Evolutionary conservation across 345 rosid genomes (phyloP).

Genomic region (Erysimum cheiranthoides): DNA sequence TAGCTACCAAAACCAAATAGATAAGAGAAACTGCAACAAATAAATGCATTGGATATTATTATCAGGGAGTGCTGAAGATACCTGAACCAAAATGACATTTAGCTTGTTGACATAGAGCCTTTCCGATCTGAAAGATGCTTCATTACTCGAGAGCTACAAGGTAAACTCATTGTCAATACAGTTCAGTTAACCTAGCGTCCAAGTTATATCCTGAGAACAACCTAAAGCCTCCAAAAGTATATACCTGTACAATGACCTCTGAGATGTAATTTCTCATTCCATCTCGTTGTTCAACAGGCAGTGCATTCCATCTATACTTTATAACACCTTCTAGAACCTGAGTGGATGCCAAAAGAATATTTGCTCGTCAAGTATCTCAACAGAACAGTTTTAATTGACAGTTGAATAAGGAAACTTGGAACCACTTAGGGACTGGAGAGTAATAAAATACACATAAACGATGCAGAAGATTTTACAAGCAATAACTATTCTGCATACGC

Average conservation of each 20-base stretch:
- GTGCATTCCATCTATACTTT: constrained; percentile 98
- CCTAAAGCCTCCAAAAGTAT: neutral
- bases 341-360: constrained; percentile 25
- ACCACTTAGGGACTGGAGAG: constrained; percentile 4
- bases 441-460: neutral
- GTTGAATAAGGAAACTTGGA: constrained; percentile 21
- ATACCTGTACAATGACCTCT: constrained; percentile 97
- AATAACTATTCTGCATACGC: constrained; percentile 6
- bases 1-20: constrained; percentile 18
- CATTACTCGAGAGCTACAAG: constrained; percentile 86
- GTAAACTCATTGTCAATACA: constrained; percentile 14
- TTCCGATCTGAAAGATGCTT: constrained; percentile 81
- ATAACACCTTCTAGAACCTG: constrained; percentile 99
- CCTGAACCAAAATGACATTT: constrained; percentile 97
- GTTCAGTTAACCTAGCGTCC: constrained; percentile 2
- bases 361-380: constrained; percentile 16
- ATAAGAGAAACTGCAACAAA: constrained; percentile 8
- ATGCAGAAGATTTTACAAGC: neutral
- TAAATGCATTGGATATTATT: neutral
- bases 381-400: neutral
- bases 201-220: neutral
- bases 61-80: constrained; percentile 36
- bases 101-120: constrained; percentile 95
- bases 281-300: constrained; percentile 96
- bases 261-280: constrained; percentile 99